A percentile compares a stretch with the other conserved stretches of the same genome.
Evolutionary conservation across 495 filamentous ascomycete genomes (phyloP).

Genomic region (Mycothermus thermophilus): DNA sequence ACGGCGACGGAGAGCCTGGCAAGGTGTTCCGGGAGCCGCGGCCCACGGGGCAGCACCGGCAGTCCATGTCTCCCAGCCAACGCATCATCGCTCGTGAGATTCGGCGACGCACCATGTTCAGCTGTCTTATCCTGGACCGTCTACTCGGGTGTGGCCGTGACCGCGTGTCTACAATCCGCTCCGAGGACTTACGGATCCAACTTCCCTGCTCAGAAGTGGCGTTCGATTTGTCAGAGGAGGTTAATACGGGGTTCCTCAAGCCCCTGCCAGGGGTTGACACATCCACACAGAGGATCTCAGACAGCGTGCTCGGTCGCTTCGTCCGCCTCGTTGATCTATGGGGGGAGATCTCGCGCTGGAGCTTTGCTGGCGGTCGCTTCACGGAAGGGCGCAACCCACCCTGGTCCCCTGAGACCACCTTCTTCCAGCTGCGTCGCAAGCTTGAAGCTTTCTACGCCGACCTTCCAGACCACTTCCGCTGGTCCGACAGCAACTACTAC

Average conservation of each 20-base stretch:
- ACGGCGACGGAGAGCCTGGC: conserved; percentile 35
- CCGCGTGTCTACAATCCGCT: conserved; percentile 52
- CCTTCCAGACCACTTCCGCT: conserved; percentile 55
- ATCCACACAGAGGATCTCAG: conserved; percentile 32
- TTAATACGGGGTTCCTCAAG: conserved; percentile 38
- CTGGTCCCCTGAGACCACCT: conserved; percentile 50
- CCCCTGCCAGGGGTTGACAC: conserved; percentile 13
- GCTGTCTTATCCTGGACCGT: conserved; percentile 71
- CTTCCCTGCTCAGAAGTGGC: conserved; percentile 52
- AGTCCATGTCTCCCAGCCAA: conserved; percentile 23
- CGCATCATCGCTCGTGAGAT: conserved; percentile 60
- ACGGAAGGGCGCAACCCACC: conserved; percentile 44
- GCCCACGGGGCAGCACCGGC: conserved; percentile 7
- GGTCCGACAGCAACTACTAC: conserved; percentile 62
- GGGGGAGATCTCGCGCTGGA: conserved; percentile 64
- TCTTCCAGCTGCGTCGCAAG: conserved; percentile 43
- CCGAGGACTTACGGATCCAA: conserved; percentile 53
- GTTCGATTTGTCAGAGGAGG: conserved; percentile 57
- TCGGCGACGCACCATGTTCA: conserved; percentile 71
- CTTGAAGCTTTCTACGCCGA: conserved; percentile 53
- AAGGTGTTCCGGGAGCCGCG: conserved; percentile 14
- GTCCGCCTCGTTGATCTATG: conserved; percentile 68
- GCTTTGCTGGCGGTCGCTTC: conserved; percentile 56
- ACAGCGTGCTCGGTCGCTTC: conserved; percentile 57
- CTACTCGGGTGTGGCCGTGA: conserved; percentile 65